These are phyloP conservation scores for Babesia gibsoni DNA, from an alignment of 169 alveolate species.

Conservation along the genomic window DNA sequence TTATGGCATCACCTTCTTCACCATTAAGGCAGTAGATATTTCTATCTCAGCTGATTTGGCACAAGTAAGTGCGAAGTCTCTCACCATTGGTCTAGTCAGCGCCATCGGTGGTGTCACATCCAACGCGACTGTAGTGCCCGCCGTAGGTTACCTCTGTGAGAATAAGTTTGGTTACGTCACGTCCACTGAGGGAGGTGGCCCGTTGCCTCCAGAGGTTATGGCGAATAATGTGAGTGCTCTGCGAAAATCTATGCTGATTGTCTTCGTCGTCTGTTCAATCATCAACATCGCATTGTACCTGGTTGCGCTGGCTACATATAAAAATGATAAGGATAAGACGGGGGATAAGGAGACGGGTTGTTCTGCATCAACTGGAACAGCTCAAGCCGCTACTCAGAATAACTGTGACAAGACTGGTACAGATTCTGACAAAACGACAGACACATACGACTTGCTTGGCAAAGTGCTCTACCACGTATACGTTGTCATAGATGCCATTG, in stretches of 20 bases:
- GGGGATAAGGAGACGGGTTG: no score
- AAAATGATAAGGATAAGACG: no score
- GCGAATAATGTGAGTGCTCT: constrained; percentile 1
- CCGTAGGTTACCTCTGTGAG: constrained; percentile 85
- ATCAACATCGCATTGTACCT: constrained; percentile 13
- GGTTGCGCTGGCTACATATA: no score
- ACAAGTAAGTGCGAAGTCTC: constrained; percentile 87
- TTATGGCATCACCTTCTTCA: constrained; percentile 84
- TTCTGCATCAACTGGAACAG: no score
- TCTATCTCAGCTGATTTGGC: constrained; percentile 87
- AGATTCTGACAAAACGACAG: no score
- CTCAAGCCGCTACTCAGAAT: no score
- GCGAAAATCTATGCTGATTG: constrained; percentile 14
- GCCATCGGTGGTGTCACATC: constrained; percentile 85
- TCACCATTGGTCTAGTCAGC: no score
- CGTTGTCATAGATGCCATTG: constrained; percentile 1
- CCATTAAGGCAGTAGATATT: constrained; percentile 87
- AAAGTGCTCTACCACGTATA: background rate
- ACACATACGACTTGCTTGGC: background rate
- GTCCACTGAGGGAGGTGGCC: background rate
- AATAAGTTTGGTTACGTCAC: constrained; percentile 72
- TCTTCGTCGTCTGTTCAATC: background rate
- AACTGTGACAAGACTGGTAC: no score
- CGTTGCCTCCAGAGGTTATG: background rate
- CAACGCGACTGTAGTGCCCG: constrained; percentile 84